These are phyloP conservation scores for Mentha longifolia DNA, from an alignment of 257 asterid genomes.

Conservation along the genomic window DNA sequence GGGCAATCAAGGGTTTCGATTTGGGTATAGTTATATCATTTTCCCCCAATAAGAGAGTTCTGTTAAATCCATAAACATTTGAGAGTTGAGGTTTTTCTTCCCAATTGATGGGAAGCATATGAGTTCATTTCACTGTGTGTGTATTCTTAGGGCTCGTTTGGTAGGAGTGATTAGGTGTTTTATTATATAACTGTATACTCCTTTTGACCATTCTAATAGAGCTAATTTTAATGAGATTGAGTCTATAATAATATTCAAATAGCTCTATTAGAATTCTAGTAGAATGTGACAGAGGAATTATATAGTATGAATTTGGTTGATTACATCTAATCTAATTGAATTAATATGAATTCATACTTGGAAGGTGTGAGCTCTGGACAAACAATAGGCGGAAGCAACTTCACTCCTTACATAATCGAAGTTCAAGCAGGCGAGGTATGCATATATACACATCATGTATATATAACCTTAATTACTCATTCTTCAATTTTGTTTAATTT, in stretches of 20 bases:
- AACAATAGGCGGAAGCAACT: slow-evolving; percentile 27
- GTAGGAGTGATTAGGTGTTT: no score
- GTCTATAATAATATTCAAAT: no score
- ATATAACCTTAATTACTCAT: background rate
- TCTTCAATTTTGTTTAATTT: no score
- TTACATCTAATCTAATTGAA: background rate
- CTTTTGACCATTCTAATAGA: no score
- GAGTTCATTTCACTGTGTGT: no score
- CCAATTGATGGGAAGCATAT: background rate
- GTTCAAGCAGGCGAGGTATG: slow-evolving; percentile 45
- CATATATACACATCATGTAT: background rate
- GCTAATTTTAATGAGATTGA: no score
- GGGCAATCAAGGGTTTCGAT: background rate
- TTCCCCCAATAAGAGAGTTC: background rate
- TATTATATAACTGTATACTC: no score
- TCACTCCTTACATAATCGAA: slow-evolving; percentile 31
- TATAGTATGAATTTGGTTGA: background rate
- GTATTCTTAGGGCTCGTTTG: no score
- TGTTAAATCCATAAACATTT: no score
- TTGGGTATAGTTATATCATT: background rate
- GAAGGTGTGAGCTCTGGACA: slow-evolving; percentile 31
- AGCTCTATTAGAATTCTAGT: no score
- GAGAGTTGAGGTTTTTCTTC: background rate
- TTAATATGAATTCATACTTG: background rate
- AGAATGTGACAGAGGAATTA: background rate